Base-by-base conservation (phyloP, 23 red algal genomes). In the Agarophyton chilense region DNA sequence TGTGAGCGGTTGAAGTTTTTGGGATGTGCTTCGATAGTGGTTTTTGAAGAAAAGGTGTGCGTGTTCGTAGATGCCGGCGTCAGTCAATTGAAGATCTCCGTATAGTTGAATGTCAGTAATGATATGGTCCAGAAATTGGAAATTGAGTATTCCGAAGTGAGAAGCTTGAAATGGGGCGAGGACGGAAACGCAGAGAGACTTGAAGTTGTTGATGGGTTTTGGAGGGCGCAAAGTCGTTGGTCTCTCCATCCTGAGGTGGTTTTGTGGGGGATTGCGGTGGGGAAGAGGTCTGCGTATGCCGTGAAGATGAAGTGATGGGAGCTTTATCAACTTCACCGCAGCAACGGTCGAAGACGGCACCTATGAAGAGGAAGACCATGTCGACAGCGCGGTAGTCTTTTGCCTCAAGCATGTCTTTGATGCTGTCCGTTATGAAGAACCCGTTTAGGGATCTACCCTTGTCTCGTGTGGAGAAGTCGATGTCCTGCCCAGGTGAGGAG, bases 291-390 rank as follows among this genome's bases (percentile, higher is more conserved):
- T 18, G 2, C n/a, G n/a, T n/a, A n/a, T n/a, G n/a, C n/a, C n/a
- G n/a, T n/a, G n/a, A n/a, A n/a, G n/a, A n/a, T n/a, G 2, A n/a
- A 16, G 73, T 78, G 24, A 86, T 2, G 29, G 82, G 38, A 24
- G 82, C 62, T 7, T 16, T 14, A 39, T 29, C 16, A 11, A 41
- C 28, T 73, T 86, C 38, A 53, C 46, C 63, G 24, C 78, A 83
- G 78, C 78, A 83, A 12, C 78, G 53, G 58, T 66, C 53, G 41
- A 83, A 34, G 34, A 64, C 44, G 8, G 78, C 78, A 18, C 55
- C 78, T 6, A 83, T 45, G 53, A 83, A 83, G 36, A 54, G 78
- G 78, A 64, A n/a, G n/a, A n/a, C n/a, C n/a, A n/a, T n/a, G n/a
- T n/a, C n/a, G n/a, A n/a, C n/a, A n/a, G n/a, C n/a, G n/a, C n/a